These are phyloP conservation scores for Erythrobasidium yunnanense DNA, from an alignment of 768 basidiomycete species.

Conservation along the genomic window DNA sequence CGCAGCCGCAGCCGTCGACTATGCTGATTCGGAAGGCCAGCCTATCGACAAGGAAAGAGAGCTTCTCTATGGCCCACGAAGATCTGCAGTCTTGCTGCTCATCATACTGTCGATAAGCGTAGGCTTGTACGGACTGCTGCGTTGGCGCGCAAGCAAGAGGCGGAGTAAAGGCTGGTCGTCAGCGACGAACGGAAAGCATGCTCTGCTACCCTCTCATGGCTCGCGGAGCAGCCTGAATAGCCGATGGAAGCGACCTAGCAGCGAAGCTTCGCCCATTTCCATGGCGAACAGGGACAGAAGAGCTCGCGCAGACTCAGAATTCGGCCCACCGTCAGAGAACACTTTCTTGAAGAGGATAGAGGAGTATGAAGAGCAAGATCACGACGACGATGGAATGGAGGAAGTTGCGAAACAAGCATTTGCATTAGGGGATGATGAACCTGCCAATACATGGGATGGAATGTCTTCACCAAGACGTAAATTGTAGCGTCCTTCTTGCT, in stretches of 20 bases:
- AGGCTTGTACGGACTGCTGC: conserved; percentile 6
- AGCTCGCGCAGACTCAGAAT: no score
- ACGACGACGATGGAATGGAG: background rate
- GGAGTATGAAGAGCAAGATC: background rate
- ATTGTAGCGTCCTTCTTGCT: no score
- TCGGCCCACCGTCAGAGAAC: no score
- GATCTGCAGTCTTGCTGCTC: conserved; percentile 34
- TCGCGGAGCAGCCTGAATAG: background rate
- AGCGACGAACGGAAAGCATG: background rate
- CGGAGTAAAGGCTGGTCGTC: background rate
- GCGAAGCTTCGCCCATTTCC: no score
- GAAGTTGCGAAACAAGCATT: background rate
- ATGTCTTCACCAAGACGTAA: no score
- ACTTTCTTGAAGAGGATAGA: background rate
- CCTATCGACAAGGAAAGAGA: conserved; percentile 35
- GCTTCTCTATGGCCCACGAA: conserved; percentile 34
- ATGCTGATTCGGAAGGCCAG: conserved; percentile 1
- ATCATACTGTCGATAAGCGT: conserved; percentile 26
- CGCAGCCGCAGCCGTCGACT: conserved; percentile 16
- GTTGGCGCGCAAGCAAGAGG: conserved; percentile 9
- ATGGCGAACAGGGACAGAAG: no score
- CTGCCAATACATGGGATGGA: no score
- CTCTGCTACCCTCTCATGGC: background rate
- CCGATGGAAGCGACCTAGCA: no score
- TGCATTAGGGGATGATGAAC: background rate